phyloP scores from a whole-genome alignment of 306 rosid genomes.

The Luffa aegyptiaca region DNA sequence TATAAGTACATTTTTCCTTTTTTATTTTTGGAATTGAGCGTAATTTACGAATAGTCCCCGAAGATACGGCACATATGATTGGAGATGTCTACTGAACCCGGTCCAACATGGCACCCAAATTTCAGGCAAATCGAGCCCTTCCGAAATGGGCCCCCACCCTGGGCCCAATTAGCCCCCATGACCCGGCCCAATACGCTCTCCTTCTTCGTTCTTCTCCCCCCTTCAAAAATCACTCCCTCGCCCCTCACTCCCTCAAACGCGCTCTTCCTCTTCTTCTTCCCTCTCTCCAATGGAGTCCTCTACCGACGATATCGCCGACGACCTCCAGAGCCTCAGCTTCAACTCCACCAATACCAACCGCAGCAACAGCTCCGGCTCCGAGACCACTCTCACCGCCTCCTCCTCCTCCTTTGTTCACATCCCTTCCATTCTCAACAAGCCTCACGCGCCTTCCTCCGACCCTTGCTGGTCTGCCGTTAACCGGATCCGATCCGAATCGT shows the following conservation, averaged over 20 bases:
- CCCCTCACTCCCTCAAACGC: not conserved
- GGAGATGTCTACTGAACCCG: constrained; percentile 6
- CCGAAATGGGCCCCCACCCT: not conserved
- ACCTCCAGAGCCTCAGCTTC: constrained; percentile 68
- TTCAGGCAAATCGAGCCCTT: not conserved
- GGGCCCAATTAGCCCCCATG: not conserved
- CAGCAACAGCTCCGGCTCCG: constrained; percentile 67
- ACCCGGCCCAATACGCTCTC: constrained; percentile 9
- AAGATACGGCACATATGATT: constrained; percentile 6
- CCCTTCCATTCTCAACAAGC: constrained; percentile 18
- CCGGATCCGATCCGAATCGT: constrained; percentile 62
- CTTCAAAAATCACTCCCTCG: constrained; percentile 15
- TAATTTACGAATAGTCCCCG: constrained; percentile 6
- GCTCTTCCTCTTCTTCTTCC: not conserved
- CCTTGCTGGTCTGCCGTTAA: constrained; percentile 58
- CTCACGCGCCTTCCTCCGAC: constrained; percentile 54
- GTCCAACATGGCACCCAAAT: constrained; percentile 16
- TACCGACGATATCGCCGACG: constrained; percentile 66
- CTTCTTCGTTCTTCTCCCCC: not conserved
- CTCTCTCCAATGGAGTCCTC: constrained; percentile 54
- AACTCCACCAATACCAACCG: constrained; percentile 56
- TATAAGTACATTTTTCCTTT: not conserved
- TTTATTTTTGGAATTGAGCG: not conserved
- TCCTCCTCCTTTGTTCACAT: constrained; percentile 29
- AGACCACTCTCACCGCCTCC: constrained; percentile 45